Evolutionary conservation across 768 basidiomycete genomes (phyloP), one percentile per base, ranked within the genome.

Genomic region (Phylloporus sp.): DNA sequence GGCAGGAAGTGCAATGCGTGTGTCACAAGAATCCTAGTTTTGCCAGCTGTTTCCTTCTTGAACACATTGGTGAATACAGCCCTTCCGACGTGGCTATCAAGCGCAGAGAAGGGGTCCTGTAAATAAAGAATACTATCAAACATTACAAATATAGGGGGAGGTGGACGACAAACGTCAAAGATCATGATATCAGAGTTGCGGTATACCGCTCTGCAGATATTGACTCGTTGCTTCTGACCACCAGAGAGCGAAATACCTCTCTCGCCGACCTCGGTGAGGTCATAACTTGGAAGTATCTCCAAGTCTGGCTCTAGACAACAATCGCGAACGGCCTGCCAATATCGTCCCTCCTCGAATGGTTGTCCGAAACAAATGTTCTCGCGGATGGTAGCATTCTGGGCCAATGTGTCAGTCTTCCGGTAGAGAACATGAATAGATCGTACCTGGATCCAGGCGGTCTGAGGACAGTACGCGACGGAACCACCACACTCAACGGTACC

Each of bases 71-170:
- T 79, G 70, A 95, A 92, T 13, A 94, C 82, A 4, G 80, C 76
- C 63, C 86, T 88, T 32, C 91, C 92, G 39, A 95, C 90, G 60
- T 93, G 90, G 6, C 91, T 90, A 61, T 97, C 93, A 10, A 97
- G 76, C 18, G 91, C 91, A n/a, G 85, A 88, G 9, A 92, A 71
- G 6, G 90, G 90, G 57, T 92, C 90, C 79, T 83, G 8, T 9
- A 1, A 17, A 37, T 4, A n/a, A 35, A 41, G 18, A 11, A 15
- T 15, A 42, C 9, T n/a, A 34, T 46, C 22, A 52, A n/a, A 32
- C 23, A n/a, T n/a, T 18, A 1, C 6, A 8, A 38, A 22, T 18
- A 22, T 11, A 10, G 11, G 15, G 8, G 24, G 36, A 20, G 24
- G 21, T 13, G 18, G n/a, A n/a, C n/a, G 23, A 42, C 74, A 23